Percentiles rank a stretch among this genome's conserved stretches.
phyloP scores from a whole-genome alignment of 2,329 filamentous ascomycete genomes.

The Apiospora sp. region DNA sequence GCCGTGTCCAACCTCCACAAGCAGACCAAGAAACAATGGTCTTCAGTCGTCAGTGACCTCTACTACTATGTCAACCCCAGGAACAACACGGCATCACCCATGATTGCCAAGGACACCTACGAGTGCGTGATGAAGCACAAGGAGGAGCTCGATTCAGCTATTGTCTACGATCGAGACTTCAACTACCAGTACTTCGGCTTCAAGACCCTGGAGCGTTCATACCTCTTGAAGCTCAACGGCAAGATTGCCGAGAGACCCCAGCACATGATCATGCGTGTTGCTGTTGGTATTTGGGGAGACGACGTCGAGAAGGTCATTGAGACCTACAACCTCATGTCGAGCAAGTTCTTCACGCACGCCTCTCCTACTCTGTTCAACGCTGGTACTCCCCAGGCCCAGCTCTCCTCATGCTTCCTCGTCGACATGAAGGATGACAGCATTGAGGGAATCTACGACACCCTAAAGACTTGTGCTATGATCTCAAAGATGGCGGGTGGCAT shows the following conservation, averaged over 20 bases:
- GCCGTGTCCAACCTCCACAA: constrained; percentile 99
- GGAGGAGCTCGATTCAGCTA: constrained; percentile 97
- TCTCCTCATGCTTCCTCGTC: constrained; percentile 98
- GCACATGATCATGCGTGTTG: constrained; percentile 99
- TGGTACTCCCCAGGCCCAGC: constrained; percentile 90
- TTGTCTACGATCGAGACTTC: constrained; percentile 99
- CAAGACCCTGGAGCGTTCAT: constrained; percentile 98
- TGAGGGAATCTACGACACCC: constrained; percentile 97
- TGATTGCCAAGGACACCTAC: constrained; percentile 93
- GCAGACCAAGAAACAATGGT: constrained; percentile 99
- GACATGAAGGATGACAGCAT: constrained; percentile 99
- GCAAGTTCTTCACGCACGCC: constrained; percentile 97
- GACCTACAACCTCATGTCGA: constrained; percentile 99
- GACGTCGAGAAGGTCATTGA: constrained; percentile 94
- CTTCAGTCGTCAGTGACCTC: constrained; percentile 90
- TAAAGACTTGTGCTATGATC: constrained; percentile 99
- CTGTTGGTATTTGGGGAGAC: constrained; percentile 95
- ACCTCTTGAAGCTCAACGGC: constrained; percentile 92
- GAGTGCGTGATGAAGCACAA: constrained; percentile 95
- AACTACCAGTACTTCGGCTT: constrained; percentile 99
- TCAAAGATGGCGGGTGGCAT: constrained; percentile 99
- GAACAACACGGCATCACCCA: constrained; percentile 83
- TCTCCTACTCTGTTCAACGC: constrained; percentile 98
- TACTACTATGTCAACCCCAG: constrained; percentile 97
- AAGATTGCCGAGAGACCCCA: constrained; percentile 97